Conservation (phyloP, 176 grass and related monocot genomes). For the Microstegium vimineum region DNA sequence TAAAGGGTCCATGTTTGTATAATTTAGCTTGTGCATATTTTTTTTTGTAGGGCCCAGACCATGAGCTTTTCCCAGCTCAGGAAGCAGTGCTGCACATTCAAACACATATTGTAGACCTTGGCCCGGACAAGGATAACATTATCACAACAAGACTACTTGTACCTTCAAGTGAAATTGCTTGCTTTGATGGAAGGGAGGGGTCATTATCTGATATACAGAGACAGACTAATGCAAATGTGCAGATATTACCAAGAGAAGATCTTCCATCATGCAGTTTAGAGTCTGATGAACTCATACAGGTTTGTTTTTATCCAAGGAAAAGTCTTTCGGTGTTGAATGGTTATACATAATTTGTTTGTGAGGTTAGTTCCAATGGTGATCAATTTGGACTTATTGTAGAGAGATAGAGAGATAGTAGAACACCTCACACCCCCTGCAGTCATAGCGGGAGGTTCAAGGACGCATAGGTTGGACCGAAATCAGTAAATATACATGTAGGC, state of each 20-base stretch:
- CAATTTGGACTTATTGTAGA: neutral
- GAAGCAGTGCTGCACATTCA: constrained; percentile 95
- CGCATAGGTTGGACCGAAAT: too few species aligned
- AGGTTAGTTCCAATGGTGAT: neutral
- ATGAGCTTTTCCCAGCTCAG: constrained; percentile 93
- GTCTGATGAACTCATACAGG: constrained; percentile 97
- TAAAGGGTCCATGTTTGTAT: constrained; percentile 1
- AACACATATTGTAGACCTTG: constrained; percentile 90
- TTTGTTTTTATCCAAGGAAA: constrained; percentile 33
- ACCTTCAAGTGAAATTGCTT: constrained; percentile 80
- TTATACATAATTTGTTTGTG: neutral
- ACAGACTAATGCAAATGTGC: constrained; percentile 76
- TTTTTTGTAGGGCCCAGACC: constrained; percentile 72
- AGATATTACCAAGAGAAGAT: constrained; percentile 90
- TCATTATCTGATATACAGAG: constrained; percentile 88
- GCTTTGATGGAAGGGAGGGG: constrained; percentile 71
- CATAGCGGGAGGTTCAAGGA: too few species aligned
- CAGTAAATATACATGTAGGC: too few species aligned
- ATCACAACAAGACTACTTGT: constrained; percentile 93
- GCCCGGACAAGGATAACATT: constrained; percentile 94
- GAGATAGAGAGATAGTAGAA: too few species aligned
- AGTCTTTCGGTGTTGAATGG: constrained; percentile 6
- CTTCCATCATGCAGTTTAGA: constrained; percentile 78
- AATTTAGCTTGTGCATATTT: constrained; percentile 11
- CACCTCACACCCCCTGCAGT: too few species aligned